Conservation (phyloP, 2,329 filamentous ascomycete species). For the Apiospora marii region DNA sequence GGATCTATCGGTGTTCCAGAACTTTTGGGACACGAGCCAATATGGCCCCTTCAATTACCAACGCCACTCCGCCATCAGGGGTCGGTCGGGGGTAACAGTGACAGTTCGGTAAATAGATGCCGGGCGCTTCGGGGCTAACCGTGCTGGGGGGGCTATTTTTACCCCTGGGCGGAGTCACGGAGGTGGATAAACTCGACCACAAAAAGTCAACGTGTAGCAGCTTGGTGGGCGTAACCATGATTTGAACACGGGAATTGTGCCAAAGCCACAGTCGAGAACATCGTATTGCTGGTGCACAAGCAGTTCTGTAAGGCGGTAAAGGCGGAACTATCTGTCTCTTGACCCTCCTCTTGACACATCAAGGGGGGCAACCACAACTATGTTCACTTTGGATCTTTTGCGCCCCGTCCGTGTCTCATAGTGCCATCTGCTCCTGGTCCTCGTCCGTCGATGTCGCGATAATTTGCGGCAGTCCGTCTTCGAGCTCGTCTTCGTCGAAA, state of each 20-base stretch:
- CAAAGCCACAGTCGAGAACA: not conserved
- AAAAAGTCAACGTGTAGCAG: not conserved
- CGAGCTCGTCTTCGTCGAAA: not conserved
- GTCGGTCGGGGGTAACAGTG: not conserved
- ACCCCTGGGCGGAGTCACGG: not conserved
- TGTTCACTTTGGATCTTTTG: not conserved
- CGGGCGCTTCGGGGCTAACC: not conserved
- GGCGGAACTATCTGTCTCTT: not conserved
- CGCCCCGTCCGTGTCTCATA: not conserved
- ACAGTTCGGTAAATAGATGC: not conserved
- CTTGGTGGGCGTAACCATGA: not conserved
- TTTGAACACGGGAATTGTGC: not conserved
- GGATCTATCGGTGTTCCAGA: not conserved
- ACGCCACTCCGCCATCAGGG: not conserved
- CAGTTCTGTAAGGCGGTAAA: not conserved
- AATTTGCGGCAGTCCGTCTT: not conserved
- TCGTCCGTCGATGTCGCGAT: not conserved
- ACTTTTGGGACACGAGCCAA: not conserved
- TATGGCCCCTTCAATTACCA: constrained; percentile 9
- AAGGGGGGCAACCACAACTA: too few relatives aligned
- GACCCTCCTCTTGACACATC: not conserved
- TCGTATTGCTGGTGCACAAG: not conserved
- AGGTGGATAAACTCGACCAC: not conserved
- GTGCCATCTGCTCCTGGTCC: not conserved
- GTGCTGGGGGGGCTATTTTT: constrained; percentile 10